Conservation (phyloP, 2,329 filamentous ascomycete species). For the Ampelomyces quisqualis region DNA sequence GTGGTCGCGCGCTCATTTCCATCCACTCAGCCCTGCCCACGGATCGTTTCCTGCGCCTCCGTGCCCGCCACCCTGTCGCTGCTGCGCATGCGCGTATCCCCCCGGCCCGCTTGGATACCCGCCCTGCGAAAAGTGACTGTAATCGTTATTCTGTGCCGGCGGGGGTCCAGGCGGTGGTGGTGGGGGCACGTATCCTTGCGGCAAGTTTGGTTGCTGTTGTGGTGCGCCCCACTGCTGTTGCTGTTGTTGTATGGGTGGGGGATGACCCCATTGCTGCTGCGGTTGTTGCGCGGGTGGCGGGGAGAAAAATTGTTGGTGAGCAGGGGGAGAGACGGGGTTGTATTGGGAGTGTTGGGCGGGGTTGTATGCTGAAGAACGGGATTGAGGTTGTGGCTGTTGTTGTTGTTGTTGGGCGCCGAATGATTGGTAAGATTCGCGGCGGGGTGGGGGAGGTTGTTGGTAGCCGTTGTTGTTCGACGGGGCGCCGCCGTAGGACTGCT, state of each 20-base stretch:
- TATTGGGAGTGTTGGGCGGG: constrained; percentile 46
- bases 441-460: constrained; percentile 31
- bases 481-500: constrained; percentile 26
- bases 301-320: constrained; percentile 59
- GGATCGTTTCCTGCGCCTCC: constrained; percentile 55
- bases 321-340: constrained; percentile 53
- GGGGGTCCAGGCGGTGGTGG: constrained; percentile 67
- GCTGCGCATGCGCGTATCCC: constrained; percentile 46
- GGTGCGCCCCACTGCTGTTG: constrained; percentile 54
- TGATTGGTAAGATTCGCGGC: constrained; percentile 39
- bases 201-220: constrained; percentile 54
- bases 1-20: too few relatives aligned
- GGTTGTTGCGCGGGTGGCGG: constrained; percentile 47
- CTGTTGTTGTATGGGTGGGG: constrained; percentile 37
- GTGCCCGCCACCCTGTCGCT: constrained; percentile 39
- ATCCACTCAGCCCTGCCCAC: constrained; percentile 69
- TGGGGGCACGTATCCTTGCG: constrained; percentile 66
- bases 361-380: constrained; percentile 46
- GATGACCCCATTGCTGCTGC: constrained; percentile 53
- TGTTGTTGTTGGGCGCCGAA: constrained; percentile 21
- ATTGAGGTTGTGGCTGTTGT: constrained; percentile 19
- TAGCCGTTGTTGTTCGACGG: constrained; percentile 32
- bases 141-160: constrained; percentile 56
- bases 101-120: constrained; percentile 54
- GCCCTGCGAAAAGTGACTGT: constrained; percentile 53